Percentiles rank a stretch among this genome's conserved stretches.
Evolutionary conservation across 257 asterid genomes (phyloP).

Genomic region (Coffea eugenioides): DNA sequence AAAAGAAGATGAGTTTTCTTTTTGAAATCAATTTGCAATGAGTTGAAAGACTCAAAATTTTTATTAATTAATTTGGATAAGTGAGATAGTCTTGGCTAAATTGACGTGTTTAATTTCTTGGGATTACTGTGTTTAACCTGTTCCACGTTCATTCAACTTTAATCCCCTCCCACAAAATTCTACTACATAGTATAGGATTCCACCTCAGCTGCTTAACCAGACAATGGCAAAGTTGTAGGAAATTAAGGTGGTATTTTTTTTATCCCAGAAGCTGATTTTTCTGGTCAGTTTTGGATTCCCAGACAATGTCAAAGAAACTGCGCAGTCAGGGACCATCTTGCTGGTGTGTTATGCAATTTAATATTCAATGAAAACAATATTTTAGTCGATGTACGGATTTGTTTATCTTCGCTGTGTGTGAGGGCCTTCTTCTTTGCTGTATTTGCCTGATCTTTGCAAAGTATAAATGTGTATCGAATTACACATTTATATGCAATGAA

Average conservation of each 20-base stretch:
- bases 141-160: not conserved
- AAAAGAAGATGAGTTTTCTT: no score
- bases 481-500: no score
- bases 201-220: not conserved
- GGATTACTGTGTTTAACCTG: not conserved
- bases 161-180: not conserved
- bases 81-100: no score
- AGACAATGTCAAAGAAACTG: not conserved
- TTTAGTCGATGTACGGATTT: no score
- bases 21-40: no score
- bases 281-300: not conserved
- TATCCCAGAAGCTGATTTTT: not conserved
- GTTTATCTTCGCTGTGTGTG: not conserved
- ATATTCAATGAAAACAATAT: no score
- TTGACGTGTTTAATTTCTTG: no score
- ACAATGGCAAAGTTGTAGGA: not conserved
- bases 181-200: not conserved
- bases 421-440: not conserved
- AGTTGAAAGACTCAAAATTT: no score
- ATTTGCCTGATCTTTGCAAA: no score
- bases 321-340: constrained; percentile 4
- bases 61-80: no score
- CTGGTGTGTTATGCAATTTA: not conserved
- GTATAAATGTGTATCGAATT: no score
- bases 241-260: no score